Conservation (phyloP, 1,284 basidiomycete genomes). For the Vanrija sp. region DNA sequence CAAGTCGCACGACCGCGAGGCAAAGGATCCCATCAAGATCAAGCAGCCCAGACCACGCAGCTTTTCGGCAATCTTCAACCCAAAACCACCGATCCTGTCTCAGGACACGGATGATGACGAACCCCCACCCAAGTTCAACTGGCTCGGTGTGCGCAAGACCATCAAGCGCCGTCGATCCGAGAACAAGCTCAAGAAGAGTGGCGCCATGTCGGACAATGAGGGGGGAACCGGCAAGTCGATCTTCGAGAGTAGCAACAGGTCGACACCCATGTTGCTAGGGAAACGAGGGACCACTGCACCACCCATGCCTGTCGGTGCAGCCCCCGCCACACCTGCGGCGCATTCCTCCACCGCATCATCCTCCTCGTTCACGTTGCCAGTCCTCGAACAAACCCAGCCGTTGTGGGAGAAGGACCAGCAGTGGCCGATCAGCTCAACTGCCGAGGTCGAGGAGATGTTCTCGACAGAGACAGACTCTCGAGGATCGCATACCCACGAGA, state of each 20-base stretch:
- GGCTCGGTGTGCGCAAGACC: constrained; percentile 40
- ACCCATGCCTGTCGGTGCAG: too few species aligned
- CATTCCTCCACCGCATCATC: background rate
- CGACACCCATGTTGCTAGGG: background rate
- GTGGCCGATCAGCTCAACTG: constrained; percentile 23
- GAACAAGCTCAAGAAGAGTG: constrained; percentile 17
- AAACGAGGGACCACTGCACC: constrained; percentile 1
- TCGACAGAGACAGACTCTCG: constrained; percentile 3
- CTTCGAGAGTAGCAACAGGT: background rate
- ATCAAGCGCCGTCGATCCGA: constrained; percentile 35
- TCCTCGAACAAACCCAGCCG: constrained; percentile 6
- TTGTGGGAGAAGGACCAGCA: constrained; percentile 8
- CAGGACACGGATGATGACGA: constrained; percentile 13
- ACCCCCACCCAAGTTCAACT: constrained; percentile 27
- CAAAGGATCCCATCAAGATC: constrained; percentile 20
- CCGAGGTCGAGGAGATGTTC: constrained; percentile 31
- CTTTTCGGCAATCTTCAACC: constrained; percentile 37
- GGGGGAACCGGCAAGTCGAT: too few species aligned
- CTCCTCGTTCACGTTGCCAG: constrained; percentile 24
- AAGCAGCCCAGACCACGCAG: constrained; percentile 29
- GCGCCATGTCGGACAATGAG: constrained; percentile 7
- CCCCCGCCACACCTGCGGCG: too few species aligned
- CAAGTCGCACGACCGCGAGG: constrained; percentile 3
- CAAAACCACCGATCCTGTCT: too few species aligned
- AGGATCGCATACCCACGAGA: background rate